Percentiles rank a stretch among this genome's conserved stretches.
These are phyloP conservation scores for Fusarium siculi DNA, from an alignment of 2,329 filamentous ascomycete genomes.

Conservation along the genomic window DNA sequence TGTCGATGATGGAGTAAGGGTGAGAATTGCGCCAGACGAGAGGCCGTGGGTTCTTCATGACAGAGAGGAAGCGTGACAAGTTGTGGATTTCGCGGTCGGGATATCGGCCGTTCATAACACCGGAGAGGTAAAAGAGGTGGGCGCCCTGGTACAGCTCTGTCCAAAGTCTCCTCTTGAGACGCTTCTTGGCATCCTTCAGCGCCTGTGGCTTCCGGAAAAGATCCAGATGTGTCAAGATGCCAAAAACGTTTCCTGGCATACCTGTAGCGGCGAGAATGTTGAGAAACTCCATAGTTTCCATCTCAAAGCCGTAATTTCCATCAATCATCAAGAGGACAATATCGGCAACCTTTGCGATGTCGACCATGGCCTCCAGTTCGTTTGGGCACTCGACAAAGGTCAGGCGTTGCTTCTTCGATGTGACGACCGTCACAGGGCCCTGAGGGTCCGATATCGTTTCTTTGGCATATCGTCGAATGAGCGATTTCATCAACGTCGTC, in stretches of 20 bases:
- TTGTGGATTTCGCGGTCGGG: slow-evolving; percentile 98
- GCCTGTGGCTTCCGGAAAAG: slow-evolving; percentile 94
- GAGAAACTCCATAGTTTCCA: slow-evolving; percentile 99
- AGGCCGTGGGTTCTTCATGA: slow-evolving; percentile 99
- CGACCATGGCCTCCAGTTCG: slow-evolving; percentile 94
- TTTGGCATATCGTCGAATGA: slow-evolving; percentile 94
- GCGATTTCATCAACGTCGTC: slow-evolving; percentile 92
- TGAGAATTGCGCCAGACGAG: slow-evolving; percentile 96
- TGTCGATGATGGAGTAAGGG: slow-evolving; percentile 92
- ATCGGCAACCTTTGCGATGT: slow-evolving; percentile 95
- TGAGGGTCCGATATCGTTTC: slow-evolving; percentile 90
- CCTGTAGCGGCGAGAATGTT: slow-evolving; percentile 93
- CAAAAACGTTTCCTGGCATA: slow-evolving; percentile 99
- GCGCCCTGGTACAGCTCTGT: slow-evolving; percentile 96
- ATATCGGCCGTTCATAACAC: slow-evolving; percentile 95
- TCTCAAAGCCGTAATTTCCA: slow-evolving; percentile 98
- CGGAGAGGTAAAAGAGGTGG: slow-evolving; percentile 95
- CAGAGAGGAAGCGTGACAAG: slow-evolving; percentile 90
- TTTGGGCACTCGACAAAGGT: slow-evolving; percentile 99
- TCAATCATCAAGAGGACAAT: slow-evolving; percentile 98
- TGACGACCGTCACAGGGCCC: slow-evolving; percentile 94
- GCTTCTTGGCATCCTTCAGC: slow-evolving; percentile 93
- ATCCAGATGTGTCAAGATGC: slow-evolving; percentile 94
- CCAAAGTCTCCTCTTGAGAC: slow-evolving; percentile 95
- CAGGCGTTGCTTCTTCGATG: slow-evolving; percentile 91